These are phyloP conservation scores for Fragilariopsis cylindrus DNA, from an alignment of 108 stramenopile species.

Conservation along the genomic window DNA sequence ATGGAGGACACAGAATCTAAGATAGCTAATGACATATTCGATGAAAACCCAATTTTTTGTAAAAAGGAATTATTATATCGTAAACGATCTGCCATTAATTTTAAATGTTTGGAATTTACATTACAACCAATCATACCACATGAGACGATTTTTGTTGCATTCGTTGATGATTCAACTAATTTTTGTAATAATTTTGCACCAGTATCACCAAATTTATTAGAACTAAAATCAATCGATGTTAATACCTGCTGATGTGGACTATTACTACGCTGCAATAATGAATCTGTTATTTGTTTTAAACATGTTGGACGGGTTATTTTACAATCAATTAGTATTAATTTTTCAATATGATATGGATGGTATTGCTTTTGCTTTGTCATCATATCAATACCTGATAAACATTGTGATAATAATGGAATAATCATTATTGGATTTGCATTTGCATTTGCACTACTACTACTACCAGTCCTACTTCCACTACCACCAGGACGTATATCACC, in stretches of 20 bases:
- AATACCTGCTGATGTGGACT: too few relatives aligned
- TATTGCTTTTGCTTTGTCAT: background rate
- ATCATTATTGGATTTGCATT: background rate
- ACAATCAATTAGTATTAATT: conserved; percentile 8
- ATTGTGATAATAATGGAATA: background rate
- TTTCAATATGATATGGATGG: conserved; percentile 3
- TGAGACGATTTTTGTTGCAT: background rate
- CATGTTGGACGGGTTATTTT: background rate
- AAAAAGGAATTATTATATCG: conserved; percentile 21
- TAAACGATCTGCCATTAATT: background rate
- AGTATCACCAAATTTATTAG: background rate
- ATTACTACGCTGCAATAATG: background rate
- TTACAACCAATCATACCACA: conserved; percentile 1
- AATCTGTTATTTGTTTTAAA: background rate
- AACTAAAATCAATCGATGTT: background rate
- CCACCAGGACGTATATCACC: background rate
- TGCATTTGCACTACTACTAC: background rate
- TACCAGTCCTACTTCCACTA: background rate
- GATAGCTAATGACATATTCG: conserved; percentile 9
- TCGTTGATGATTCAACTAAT: background rate
- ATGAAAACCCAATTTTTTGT: conserved; percentile 2
- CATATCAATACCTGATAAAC: too few relatives aligned
- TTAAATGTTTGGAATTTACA: background rate
- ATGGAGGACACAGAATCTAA: conserved; percentile 11
- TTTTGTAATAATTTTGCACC: background rate